These are phyloP conservation scores for Dryas drummondii DNA, from an alignment of 306 rosid genomes.

Conservation along the genomic window DNA sequence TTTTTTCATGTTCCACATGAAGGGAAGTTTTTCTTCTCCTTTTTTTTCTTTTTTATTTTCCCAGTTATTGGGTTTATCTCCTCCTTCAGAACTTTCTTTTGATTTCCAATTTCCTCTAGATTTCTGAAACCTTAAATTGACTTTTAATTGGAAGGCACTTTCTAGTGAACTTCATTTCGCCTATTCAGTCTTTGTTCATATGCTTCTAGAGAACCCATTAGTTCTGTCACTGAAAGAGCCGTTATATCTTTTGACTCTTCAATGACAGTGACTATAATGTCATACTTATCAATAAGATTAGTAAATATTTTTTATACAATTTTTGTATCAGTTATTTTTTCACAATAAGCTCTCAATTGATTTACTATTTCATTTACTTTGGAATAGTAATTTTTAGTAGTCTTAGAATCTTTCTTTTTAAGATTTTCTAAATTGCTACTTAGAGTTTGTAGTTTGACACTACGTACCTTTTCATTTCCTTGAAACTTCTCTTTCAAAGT, in stretches of 20 bases:
- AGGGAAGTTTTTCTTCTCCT: too few species aligned
- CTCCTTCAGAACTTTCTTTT: too few species aligned
- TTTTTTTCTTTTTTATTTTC: too few species aligned
- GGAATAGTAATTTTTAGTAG: not conserved
- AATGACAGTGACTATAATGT: not conserved
- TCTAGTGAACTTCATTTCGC: too few species aligned
- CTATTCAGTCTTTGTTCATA: too few species aligned
- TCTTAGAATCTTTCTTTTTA: constrained; percentile 12
- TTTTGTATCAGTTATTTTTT: not conserved
- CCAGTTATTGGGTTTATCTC: too few species aligned
- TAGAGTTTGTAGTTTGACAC: not conserved
- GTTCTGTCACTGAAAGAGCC: not conserved
- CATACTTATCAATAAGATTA: not conserved
- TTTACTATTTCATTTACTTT: not conserved
- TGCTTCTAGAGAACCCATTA: constrained; percentile 5
- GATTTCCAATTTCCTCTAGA: too few species aligned
- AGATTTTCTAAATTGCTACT: not conserved
- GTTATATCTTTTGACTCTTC: not conserved
- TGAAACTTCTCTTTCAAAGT: not conserved
- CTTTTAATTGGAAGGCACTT: too few species aligned
- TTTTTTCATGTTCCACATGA: too few species aligned
- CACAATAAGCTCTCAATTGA: constrained; percentile 2
- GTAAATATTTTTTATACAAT: not conserved
- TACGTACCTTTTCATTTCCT: not conserved
- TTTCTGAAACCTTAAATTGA: too few species aligned